Base-by-base conservation (phyloP, 2,329 filamentous ascomycete genomes). In the Penicillium capsulatum region DNA sequence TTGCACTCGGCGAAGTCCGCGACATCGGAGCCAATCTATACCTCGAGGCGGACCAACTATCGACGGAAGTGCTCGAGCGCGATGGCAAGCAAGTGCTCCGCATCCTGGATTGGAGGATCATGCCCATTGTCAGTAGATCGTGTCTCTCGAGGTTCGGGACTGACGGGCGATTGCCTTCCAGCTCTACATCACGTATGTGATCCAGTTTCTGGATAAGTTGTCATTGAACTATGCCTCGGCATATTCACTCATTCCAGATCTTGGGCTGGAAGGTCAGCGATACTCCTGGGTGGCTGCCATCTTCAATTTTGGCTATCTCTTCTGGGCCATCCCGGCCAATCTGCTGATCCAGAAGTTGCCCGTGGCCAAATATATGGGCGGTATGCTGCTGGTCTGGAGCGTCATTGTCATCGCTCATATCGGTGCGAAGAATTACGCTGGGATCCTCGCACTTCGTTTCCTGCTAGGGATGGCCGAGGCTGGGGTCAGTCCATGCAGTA, bases 21-120 rank as follows among this genome's bases (percentile, higher is more conserved):
- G 69, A 73, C 48, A 72, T 72, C 22, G 69, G 63, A 17, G 69
- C 67, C 4, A 61, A 70, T 15, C 53, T 72, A n/a, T 73, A 67
- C 39, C 58, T 66, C 7, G 69, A 72, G 51, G 65, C 66, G 3
- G 61, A 62, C 22, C 66, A 70, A 26, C 63, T 71, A 24, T 64
- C 66, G 0, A 47, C 60, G 13, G 66, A 70, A 52, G 68, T 72
- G 48, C 51, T 74, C 8, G 66, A 70, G 36, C 56, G 52, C 1
- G 69, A 73, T 44, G 59, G 67, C 3, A 61, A 61, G 11, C 46
- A 61, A 11, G 69, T 73, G 3, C 47, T 69, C 17, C 57, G 60
- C 34, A 69, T 72, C 46, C 61, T 73, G 13, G 70, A 73, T 42
- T 66, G 63, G 61, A 61, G 71, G 9, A 68, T 73, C 26, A 64